These are phyloP conservation scores for Eimeria praecox DNA, from an alignment of 169 alveolate species.

Conservation along the genomic window DNA sequence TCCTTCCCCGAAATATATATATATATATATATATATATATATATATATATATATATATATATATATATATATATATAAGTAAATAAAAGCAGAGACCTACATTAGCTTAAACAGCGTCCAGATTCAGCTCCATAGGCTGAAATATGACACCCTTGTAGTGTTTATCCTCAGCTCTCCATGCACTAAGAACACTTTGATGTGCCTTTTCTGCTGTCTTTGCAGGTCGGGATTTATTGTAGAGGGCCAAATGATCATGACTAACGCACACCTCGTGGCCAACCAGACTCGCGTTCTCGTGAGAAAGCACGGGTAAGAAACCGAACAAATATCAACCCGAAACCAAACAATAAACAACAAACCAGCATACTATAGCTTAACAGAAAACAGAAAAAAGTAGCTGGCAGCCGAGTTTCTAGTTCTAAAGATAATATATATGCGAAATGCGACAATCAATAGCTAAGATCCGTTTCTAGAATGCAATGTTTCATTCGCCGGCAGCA, in stretches of 20 bases:
- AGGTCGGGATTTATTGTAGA: conserved; percentile 91
- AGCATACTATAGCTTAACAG: neutral
- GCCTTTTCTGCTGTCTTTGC: neutral
- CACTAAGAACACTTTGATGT: no score
- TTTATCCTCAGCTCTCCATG: neutral
- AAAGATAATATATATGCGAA: neutral
- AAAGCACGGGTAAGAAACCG: conserved; percentile 87
- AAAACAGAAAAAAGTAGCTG: neutral
- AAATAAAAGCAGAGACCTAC: no score
- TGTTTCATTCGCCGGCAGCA: conserved; percentile 54
- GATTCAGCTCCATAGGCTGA: no score
- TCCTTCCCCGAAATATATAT: neutral
- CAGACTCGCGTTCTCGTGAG: conserved; percentile 91
- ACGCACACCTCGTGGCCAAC: conserved; percentile 92
- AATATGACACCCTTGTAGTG: no score
- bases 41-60: no score
- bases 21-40: no score
- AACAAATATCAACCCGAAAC: neutral
- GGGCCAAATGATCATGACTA: conserved; percentile 88
- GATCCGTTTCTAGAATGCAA: neutral
- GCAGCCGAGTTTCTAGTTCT: neutral
- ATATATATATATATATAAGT: no score
- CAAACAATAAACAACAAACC: neutral
- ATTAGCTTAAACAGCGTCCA: no score
- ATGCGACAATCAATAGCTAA: neutral